A percentile compares a stretch with the other conserved stretches of the same genome.
Conservation (phyloP, 2,329 filamentous ascomycete genomes). For the Apiospora sp. region DNA sequence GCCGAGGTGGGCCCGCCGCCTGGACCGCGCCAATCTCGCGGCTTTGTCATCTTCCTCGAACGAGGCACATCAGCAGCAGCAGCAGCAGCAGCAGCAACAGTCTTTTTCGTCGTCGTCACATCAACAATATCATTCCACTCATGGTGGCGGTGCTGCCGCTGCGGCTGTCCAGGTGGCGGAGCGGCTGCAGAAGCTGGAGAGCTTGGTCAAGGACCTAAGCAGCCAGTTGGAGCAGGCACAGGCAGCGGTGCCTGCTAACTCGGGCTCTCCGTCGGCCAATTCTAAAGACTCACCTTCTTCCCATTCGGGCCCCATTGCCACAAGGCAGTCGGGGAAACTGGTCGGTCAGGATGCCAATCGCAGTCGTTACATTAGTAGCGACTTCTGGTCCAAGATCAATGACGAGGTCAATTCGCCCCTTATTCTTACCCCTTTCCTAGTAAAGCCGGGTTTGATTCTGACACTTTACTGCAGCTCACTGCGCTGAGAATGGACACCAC, state of each 20-base stretch:
- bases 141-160: conserved; percentile 39
- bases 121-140: conserved; percentile 46
- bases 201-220: conserved; percentile 58
- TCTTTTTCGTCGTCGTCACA: too few species aligned
- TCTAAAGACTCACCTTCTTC: conserved; percentile 28
- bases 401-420: conserved; percentile 54
- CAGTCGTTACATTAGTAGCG: conserved; percentile 58
- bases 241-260: conserved; percentile 33
- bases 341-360: conserved; percentile 52
- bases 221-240: conserved; percentile 54
- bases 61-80: neutral
- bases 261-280: neutral
- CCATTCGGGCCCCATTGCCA: conserved; percentile 25
- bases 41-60: neutral
- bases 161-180: conserved; percentile 54
- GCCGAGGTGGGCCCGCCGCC: conserved; percentile 62
- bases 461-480: conserved; percentile 47
- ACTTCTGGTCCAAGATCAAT: conserved; percentile 64
- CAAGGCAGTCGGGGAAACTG: conserved; percentile 54
- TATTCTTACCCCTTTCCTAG: neutral
- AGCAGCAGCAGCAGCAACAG: too few species aligned
- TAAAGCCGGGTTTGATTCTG: neutral
- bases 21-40: conserved; percentile 49
- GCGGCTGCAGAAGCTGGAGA: conserved; percentile 57
- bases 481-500: conserved; percentile 51